Percentiles rank a stretch among this genome's conserved stretches.
Conservation (phyloP, 352 stramenopile species). For the Phytopythium kandeliae region DNA sequence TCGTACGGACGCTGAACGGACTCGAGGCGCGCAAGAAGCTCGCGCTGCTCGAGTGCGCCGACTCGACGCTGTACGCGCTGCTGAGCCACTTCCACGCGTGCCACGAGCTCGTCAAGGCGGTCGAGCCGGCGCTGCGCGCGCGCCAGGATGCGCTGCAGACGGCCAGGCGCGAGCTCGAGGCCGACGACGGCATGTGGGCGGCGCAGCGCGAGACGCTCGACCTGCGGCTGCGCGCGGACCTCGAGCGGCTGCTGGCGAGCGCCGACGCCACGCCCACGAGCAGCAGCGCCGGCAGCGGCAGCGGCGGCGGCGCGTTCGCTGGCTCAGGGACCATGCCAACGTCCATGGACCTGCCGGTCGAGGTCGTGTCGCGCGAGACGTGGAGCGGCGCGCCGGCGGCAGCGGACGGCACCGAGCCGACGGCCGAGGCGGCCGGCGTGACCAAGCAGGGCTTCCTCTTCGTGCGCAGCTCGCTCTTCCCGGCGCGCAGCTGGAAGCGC, state of each 20-base stretch:
- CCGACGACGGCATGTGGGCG: conserved; percentile 73
- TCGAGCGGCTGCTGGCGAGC: conserved; percentile 13
- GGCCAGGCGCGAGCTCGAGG: conserved; percentile 57
- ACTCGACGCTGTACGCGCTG: conserved; percentile 77
- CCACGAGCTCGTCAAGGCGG: conserved; percentile 72
- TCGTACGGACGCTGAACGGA: conserved; percentile 79
- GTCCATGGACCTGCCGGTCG: conserved; percentile 60
- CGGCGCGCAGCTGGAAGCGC: conserved; percentile 77
- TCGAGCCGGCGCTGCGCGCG: conserved; percentile 59
- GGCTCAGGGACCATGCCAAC: conserved; percentile 16
- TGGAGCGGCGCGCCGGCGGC: conserved; percentile 24
- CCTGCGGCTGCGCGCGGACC: conserved; percentile 39
- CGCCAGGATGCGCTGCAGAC: conserved; percentile 69
- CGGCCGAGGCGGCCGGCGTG: conserved; percentile 15
- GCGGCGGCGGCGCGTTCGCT: too few species aligned
- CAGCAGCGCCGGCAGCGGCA: too few species aligned
- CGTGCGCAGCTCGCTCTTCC: conserved; percentile 80
- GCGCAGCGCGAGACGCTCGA: conserved; percentile 64
- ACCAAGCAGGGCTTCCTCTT: conserved; percentile 85
- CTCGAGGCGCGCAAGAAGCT: conserved; percentile 85
- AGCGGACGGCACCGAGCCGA: too few species aligned
- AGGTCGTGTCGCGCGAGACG: conserved; percentile 73
- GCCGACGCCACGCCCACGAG: neutral
- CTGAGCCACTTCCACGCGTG: conserved; percentile 77
- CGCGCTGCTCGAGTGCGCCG: conserved; percentile 79